Percentiles rank a stretch among this genome's conserved stretches.
phyloP scores from a whole-genome alignment of 148 eudicot genomes.

The Rhododendron ovatum region DNA sequence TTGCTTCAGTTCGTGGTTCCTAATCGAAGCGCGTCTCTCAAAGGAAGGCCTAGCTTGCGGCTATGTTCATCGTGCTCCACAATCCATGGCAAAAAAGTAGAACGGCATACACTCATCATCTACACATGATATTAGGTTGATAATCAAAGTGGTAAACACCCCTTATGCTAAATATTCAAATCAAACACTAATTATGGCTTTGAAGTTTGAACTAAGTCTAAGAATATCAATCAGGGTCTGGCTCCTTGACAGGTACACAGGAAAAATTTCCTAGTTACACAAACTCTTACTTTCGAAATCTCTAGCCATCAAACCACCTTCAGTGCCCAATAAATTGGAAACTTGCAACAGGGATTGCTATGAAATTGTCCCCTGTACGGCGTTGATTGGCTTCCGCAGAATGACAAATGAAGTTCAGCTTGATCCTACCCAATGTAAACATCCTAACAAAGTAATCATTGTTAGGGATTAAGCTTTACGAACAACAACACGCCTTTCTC shows the following conservation, averaged over 20 bases:
- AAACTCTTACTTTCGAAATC: background rate
- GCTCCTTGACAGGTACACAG: background rate
- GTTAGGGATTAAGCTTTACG: conserved; percentile 49
- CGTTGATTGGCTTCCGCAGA: background rate
- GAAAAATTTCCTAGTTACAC: background rate
- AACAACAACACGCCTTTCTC: conserved; percentile 78
- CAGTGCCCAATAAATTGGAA: background rate
- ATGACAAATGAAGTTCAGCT: background rate
- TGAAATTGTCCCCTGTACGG: background rate
- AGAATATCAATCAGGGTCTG: background rate
- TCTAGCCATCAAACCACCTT: background rate
- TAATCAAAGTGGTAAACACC: no score
- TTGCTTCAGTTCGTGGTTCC: no score
- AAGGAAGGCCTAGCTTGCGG: no score
- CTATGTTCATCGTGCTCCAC: no score
- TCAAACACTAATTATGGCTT: no score
- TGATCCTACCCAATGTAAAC: background rate
- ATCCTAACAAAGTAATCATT: background rate
- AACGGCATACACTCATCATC: no score
- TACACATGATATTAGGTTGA: no score
- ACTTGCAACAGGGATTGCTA: background rate
- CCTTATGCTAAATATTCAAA: no score
- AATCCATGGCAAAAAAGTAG: no score
- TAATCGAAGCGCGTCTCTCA: no score
- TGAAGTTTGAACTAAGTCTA: no score